These are phyloP conservation scores for Drosera spatulata DNA, from an alignment of 179 eudicot genomes.

Conservation along the genomic window DNA sequence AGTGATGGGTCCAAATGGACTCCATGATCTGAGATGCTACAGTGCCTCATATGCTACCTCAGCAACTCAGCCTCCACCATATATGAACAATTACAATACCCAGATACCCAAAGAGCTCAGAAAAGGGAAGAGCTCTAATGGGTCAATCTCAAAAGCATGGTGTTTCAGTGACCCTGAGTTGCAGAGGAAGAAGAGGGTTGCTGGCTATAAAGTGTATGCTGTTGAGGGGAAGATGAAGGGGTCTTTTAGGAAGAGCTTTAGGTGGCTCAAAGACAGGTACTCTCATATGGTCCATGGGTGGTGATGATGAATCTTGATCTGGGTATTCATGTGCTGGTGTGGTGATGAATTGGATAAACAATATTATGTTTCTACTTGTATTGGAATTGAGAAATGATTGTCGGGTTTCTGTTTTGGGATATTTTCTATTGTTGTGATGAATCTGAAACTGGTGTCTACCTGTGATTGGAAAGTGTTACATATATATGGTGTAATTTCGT, in stretches of 20 bases:
- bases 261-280: conserved; percentile 65
- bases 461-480: no score
- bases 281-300: conserved; percentile 37
- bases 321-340: no score
- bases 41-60: conserved; percentile 45
- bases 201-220: conserved; percentile 54
- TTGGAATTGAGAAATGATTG: no score
- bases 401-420: no score
- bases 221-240: conserved; percentile 68
- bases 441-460: no score
- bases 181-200: conserved; percentile 72
- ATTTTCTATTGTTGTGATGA: no score
- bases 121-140: conserved; percentile 39
- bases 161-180: conserved; percentile 63
- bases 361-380: no score
- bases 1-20: conserved; percentile 2
- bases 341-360: no score
- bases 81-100: background rate
- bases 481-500: no score
- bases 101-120: conserved; percentile 29
- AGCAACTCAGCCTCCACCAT: background rate
- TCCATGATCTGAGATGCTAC: conserved; percentile 40
- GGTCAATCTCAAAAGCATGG: conserved; percentile 40
- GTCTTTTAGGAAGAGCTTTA: conserved; percentile 54
- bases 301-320: conserved; percentile 7